Conservation (phyloP, 108 stramenopile genomes). For the Fragilaria radians region DNA sequence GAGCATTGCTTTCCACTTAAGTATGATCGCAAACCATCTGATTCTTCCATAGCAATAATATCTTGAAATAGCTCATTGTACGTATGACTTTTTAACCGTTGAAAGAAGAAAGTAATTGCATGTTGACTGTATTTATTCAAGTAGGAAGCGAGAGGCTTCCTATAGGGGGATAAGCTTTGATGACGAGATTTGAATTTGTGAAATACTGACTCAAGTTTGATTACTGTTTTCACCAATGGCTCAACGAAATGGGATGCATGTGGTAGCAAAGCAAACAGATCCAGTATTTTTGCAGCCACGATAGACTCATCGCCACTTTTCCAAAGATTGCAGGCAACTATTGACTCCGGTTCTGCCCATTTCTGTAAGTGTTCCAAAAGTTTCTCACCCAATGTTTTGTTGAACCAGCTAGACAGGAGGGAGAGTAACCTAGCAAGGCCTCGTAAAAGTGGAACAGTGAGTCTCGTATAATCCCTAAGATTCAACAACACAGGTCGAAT, state of each 20-base stretch:
- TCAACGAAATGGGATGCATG: conserved; percentile 78
- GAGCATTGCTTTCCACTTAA: conserved; percentile 54
- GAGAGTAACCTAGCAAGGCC: conserved; percentile 64
- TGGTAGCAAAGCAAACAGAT: conserved; percentile 63
- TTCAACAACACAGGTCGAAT: conserved; percentile 76
- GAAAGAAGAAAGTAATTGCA: conserved; percentile 72
- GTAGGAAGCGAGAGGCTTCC: conserved; percentile 65
- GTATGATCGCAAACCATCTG: conserved; percentile 43
- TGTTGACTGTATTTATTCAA: conserved; percentile 66
- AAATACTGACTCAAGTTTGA: conserved; percentile 63
- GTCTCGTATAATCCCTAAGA: conserved; percentile 66
- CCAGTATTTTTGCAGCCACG: conserved; percentile 71
- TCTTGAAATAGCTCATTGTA: conserved; percentile 75
- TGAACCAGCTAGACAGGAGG: conserved; percentile 79
- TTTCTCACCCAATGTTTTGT: conserved; percentile 79
- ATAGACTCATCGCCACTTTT: conserved; percentile 63
- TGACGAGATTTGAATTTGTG: conserved; percentile 39
- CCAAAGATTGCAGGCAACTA: conserved; percentile 54
- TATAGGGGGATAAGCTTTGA: conserved; percentile 46
- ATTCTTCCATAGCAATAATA: conserved; percentile 49
- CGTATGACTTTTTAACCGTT: conserved; percentile 62
- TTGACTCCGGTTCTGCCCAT: conserved; percentile 63
- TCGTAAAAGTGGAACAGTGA: conserved; percentile 57
- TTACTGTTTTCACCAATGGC: conserved; percentile 63
- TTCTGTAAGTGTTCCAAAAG: conserved; percentile 76